Conservation (phyloP, 495 filamentous ascomycete species). For the Aspergillus ellipticus region DNA sequence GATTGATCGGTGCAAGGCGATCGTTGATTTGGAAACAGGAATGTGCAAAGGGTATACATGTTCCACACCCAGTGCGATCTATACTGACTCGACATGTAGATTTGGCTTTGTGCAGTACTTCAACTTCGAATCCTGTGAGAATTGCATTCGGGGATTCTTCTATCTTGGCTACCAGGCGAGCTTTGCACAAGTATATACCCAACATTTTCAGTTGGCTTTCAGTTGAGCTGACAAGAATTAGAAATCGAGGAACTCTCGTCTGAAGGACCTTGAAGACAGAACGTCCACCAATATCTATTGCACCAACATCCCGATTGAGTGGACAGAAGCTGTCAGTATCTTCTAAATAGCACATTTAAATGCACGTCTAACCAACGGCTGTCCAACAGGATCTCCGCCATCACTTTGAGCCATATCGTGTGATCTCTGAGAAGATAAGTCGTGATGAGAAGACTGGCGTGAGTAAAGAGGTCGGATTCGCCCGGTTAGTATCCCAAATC, state of each 20-base stretch:
- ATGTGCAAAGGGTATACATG: constrained; percentile 85
- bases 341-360: too few relatives aligned
- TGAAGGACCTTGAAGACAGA: constrained; percentile 86
- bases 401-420: constrained; percentile 72
- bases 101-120: constrained; percentile 96
- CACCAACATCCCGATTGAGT: constrained; percentile 85
- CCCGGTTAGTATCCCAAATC: constrained; percentile 58
- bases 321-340: constrained; percentile 75
- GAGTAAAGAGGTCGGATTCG: constrained; percentile 96
- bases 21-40: constrained; percentile 86
- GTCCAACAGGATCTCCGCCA: constrained; percentile 34
- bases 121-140: constrained; percentile 82
- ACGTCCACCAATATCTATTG: constrained; percentile 93
- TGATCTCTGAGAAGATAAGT: constrained; percentile 88
- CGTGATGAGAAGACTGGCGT: constrained; percentile 77
- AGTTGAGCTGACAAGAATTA: constrained; percentile 31
- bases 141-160: constrained; percentile 94
- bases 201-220: not conserved
- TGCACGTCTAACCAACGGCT: constrained; percentile 4
- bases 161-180: constrained; percentile 92
- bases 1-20: constrained; percentile 92
- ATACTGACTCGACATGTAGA: constrained; percentile 42
- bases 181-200: constrained; percentile 69
- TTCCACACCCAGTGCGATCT: constrained; percentile 6
- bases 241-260: constrained; percentile 94